Evolutionary conservation across 805 yeast species (phyloP), one percentile per base, ranked within the genome.

Genomic region (Ogataea nonfermentans): DNA sequence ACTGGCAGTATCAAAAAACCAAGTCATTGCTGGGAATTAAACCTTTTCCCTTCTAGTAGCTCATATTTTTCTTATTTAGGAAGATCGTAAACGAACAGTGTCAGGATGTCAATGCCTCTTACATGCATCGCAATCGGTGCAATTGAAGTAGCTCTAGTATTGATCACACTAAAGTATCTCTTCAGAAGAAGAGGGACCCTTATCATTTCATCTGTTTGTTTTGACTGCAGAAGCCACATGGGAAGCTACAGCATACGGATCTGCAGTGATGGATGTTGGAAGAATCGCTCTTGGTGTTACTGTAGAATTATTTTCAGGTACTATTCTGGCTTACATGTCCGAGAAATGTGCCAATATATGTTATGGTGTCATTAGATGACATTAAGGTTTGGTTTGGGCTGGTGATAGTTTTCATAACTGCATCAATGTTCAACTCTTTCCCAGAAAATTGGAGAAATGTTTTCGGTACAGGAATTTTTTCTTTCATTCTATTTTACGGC

Each of bases 341-440:
- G 84, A 79, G 52, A 71, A 74, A 36, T 80, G 74, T 23, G 81
- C 82, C 5, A 70, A 79, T 1, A 55, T 53, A 14, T 46, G 71
- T 69, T 38, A 58, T 79, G 34, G 84, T 78, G 12, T 76, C 83
- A 2, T 52, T 78, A 57, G 78, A 78, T 55, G 84, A 79, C 57
- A 71, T 78, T 53, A 75, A 71, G 57, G 73, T 76, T 50, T 84
- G 84, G 0, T 65, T 79, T 27, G 84, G 85, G 36, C 84, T 78
- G 51, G 77, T 78, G 15, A 49, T 78, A 29, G 84, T 84, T 9
- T 79, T 70, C 45, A 79, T 79, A 4, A 67, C 76, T 40, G 78
- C 79, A 20, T 82, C 81, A 5, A 76, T 78, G 5, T 78, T 79
- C 60, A 73, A 68, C 44, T 68, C 66, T 12, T 79, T 78, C 6